Evolutionary conservation across 108 stramenopile species (phyloP).

Genomic region (Nitzschia inconspicua): DNA sequence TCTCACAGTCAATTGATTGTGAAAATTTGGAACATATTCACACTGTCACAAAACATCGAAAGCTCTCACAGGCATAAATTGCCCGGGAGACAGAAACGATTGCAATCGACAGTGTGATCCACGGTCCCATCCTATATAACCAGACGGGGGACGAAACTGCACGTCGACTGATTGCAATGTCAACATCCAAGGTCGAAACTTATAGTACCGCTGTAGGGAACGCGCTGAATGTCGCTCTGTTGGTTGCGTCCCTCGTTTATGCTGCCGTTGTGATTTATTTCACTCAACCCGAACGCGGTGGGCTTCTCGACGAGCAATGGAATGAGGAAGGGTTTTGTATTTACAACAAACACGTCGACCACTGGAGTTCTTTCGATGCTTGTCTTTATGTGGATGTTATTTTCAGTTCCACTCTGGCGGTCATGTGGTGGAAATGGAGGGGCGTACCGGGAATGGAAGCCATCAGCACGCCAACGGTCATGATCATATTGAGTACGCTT

Average conservation of each 20-base stretch:
- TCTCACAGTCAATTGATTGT: too few species aligned
- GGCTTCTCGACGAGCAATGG: constrained; percentile 18
- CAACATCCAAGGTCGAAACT: neutral
- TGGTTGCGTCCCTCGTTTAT: neutral
- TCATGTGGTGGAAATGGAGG: constrained; percentile 7
- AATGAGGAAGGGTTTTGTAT: constrained; percentile 26
- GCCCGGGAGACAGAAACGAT: too few species aligned
- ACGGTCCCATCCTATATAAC: neutral
- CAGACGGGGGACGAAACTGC: neutral
- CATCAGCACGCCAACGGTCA: neutral
- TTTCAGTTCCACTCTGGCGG: neutral
- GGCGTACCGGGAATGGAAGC: constrained; percentile 13
- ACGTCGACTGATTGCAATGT: neutral
- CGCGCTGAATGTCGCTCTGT: neutral
- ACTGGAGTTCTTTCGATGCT: constrained; percentile 10
- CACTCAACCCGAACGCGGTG: neutral
- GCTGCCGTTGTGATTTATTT: neutral
- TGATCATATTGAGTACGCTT: neutral
- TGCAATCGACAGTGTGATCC: neutral
- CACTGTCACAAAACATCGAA: too few species aligned
- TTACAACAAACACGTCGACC: constrained; percentile 12
- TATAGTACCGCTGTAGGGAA: neutral
- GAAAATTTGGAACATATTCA: too few species aligned
- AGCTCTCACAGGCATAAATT: too few species aligned
- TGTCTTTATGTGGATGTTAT: constrained; percentile 16